Percentiles rank a stretch among this genome's conserved stretches.
These are phyloP conservation scores for Fragilaria radians DNA, from an alignment of 108 stramenopile genomes.

Conservation along the genomic window DNA sequence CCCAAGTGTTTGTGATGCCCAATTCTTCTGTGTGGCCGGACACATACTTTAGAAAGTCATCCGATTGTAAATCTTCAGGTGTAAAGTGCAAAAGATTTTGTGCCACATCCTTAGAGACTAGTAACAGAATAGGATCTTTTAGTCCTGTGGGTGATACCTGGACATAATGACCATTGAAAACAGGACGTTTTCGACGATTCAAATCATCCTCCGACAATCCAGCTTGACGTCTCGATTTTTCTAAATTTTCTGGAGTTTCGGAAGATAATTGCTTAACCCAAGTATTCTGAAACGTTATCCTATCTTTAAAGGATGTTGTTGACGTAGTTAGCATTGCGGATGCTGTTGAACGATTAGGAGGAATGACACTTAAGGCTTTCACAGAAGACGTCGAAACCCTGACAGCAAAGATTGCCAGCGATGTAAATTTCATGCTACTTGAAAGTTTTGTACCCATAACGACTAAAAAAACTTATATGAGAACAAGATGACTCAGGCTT, in stretches of 20 bases:
- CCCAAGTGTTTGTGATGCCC: slow-evolving; percentile 38
- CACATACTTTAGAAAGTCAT: slow-evolving; percentile 62
- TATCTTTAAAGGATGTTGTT: too few species aligned
- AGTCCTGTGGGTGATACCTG: slow-evolving; percentile 58
- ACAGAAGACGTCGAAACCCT: neutral
- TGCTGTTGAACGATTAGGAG: neutral
- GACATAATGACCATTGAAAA: slow-evolving; percentile 81
- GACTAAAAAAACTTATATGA: too few species aligned
- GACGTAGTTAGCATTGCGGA: neutral
- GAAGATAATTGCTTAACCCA: slow-evolving; percentile 42
- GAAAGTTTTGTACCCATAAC: neutral
- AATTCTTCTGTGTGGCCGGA: slow-evolving; percentile 36
- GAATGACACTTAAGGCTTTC: neutral
- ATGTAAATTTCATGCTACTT: neutral
- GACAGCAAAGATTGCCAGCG: neutral
- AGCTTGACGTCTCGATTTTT: slow-evolving; percentile 21
- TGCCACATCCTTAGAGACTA: slow-evolving; percentile 43
- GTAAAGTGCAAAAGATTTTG: slow-evolving; percentile 33
- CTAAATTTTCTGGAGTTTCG: slow-evolving; percentile 38
- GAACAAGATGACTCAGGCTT: too few species aligned
- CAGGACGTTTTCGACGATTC: slow-evolving; percentile 48
- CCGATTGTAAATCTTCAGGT: slow-evolving; percentile 29
- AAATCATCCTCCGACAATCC: slow-evolving; percentile 15
- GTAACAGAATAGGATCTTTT: slow-evolving; percentile 47
- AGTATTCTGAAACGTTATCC: slow-evolving; percentile 24